Conservation (phyloP, 106 monocot species). For the Agapanthus africanus region DNA sequence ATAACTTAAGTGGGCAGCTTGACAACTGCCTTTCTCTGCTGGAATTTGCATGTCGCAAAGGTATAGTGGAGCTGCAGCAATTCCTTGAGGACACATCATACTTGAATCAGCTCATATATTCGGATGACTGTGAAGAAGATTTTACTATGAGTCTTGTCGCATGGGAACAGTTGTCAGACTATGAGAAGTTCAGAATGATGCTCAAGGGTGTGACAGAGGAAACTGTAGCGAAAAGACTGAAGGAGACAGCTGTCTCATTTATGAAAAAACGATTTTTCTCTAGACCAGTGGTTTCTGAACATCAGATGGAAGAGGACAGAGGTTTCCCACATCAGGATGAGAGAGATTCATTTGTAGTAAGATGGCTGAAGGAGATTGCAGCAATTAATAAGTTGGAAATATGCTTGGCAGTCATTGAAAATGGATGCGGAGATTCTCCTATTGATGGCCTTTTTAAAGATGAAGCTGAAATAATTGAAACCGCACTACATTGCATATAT, state of each 20-base stretch:
- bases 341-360: constrained; percentile 45
- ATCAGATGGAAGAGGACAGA: too few species aligned
- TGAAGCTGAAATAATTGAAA: constrained; percentile 60
- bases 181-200: constrained; percentile 83
- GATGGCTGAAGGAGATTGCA: constrained; percentile 87
- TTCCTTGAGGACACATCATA: constrained; percentile 73
- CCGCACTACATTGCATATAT: constrained; percentile 66
- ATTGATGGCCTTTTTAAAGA: constrained; percentile 53
- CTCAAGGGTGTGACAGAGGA: constrained; percentile 62
- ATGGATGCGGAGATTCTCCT: constrained; percentile 57
- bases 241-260: constrained; percentile 72
- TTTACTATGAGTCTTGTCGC: constrained; percentile 47
- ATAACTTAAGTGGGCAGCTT: constrained; percentile 78
- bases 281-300: too few species aligned
- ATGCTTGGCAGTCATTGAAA: constrained; percentile 72
- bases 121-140: constrained; percentile 40
- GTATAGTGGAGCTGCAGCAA: constrained; percentile 48
- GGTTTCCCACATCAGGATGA: constrained; percentile 16
- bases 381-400: constrained; percentile 58
- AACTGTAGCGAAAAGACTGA: constrained; percentile 41
- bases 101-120: constrained; percentile 70
- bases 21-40: constrained; percentile 74
- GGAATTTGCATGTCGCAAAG: constrained; percentile 67
- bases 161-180: constrained; percentile 81
- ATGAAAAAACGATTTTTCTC: constrained; percentile 64